A percentile compares a stretch with the other conserved stretches of the same genome.
These are phyloP conservation scores for Breviolum minutum DNA, from an alignment of 73 alveolate species.

Conservation along the genomic window DNA sequence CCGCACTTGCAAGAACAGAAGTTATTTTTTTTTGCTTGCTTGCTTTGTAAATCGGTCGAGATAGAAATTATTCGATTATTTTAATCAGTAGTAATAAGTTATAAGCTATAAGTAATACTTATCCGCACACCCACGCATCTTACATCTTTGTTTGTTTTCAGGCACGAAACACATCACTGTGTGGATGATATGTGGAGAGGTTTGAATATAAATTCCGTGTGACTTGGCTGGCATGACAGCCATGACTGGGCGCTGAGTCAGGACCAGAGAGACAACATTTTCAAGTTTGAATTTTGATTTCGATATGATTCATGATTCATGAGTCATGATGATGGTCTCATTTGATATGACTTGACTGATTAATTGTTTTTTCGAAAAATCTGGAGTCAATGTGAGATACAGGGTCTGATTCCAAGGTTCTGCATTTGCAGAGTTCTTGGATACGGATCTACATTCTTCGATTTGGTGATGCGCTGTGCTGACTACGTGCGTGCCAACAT, in stretches of 20 bases:
- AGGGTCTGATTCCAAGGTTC: neutral
- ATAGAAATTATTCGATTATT: neutral
- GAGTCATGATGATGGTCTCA: neutral
- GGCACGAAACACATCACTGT: conserved; percentile 51
- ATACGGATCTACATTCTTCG: conserved; percentile 10
- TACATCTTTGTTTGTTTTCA: neutral
- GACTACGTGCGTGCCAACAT: neutral
- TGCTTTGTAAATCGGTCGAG: too few relatives aligned
- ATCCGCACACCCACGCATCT: neutral
- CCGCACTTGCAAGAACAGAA: too few relatives aligned
- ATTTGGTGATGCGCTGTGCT: neutral
- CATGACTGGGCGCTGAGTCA: too few relatives aligned
- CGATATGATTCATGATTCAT: neutral
- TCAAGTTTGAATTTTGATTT: neutral
- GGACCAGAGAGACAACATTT: too few relatives aligned
- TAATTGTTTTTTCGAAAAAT: too few relatives aligned
- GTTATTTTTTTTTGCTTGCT: too few relatives aligned
- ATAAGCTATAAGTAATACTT: neutral
- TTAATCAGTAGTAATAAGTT: neutral
- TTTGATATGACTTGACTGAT: neutral
- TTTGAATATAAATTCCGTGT: neutral
- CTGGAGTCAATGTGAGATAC: neutral
- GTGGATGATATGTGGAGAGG: conserved; percentile 3
- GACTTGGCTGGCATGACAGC: neutral
- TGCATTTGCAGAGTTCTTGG: neutral